Conservation (phyloP, 75 land plant species). For the Azolla pinnata region DNA sequence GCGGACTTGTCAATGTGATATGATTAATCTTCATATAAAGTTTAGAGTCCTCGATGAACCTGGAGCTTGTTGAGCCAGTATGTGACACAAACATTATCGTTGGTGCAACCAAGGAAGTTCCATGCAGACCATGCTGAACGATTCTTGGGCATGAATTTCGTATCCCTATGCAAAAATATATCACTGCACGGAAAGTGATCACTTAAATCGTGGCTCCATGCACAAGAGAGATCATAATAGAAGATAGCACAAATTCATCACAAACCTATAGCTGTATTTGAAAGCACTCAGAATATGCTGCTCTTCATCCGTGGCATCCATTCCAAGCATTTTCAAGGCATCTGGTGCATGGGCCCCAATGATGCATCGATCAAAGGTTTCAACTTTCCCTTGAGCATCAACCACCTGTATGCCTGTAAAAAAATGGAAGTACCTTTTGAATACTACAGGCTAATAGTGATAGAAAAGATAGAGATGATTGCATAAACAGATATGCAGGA, state of each 20-base stretch:
- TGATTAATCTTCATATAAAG: too few species aligned
- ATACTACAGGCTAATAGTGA: too few species aligned
- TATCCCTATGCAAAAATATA: slow-evolving; percentile 77
- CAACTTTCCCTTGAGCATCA: slow-evolving; percentile 38
- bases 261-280: slow-evolving; percentile 65
- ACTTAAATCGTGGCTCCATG: too few species aligned
- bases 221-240: too few species aligned
- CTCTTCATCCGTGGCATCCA: slow-evolving; percentile 66
- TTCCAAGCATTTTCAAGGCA: slow-evolving; percentile 63
- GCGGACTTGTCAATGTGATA: not conserved
- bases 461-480: too few species aligned
- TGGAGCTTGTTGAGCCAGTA: slow-evolving; percentile 94
- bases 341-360: slow-evolving; percentile 91
- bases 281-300: slow-evolving; percentile 75
- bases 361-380: slow-evolving; percentile 52
- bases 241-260: not conserved
- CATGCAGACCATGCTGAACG: slow-evolving; percentile 91
- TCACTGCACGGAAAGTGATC: slow-evolving; percentile 54
- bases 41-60: too few species aligned
- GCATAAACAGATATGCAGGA: too few species aligned
- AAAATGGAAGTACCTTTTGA: not conserved
- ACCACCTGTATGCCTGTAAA: slow-evolving; percentile 58
- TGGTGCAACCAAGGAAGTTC: slow-evolving; percentile 72
- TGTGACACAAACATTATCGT: slow-evolving; percentile 57
- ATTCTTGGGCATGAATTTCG: slow-evolving; percentile 64